Evolutionary conservation across 2,329 filamentous ascomycete species (phyloP).

Genomic region (Apiospora hydei): DNA sequence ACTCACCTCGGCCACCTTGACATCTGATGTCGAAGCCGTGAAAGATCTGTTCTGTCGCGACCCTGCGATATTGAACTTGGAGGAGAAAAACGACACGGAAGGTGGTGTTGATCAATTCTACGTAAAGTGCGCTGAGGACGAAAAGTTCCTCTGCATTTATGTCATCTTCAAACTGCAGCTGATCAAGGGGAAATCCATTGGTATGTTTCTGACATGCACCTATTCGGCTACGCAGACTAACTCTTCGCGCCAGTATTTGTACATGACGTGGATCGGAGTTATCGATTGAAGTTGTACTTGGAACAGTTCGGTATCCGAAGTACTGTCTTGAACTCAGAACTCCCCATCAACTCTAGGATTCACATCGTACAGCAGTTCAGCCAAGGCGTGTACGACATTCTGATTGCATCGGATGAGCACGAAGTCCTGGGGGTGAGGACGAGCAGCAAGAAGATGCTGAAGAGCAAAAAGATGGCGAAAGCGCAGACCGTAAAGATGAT

Average conservation of each 20-base stretch:
- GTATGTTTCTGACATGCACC: background rate
- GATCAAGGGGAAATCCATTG: constrained; percentile 78
- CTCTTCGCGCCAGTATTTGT: constrained; percentile 77
- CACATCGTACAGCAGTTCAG: constrained; percentile 99
- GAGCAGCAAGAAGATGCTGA: constrained; percentile 45
- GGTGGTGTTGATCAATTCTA: constrained; percentile 85
- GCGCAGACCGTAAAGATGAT: constrained; percentile 40
- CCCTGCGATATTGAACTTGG: constrained; percentile 80
- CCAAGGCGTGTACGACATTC: constrained; percentile 94
- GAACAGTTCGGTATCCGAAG: constrained; percentile 97
- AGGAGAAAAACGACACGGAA: constrained; percentile 80
- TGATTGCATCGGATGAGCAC: constrained; percentile 93
- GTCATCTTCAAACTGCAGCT: constrained; percentile 95
- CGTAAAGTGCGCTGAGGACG: constrained; percentile 77
- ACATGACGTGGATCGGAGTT: constrained; percentile 64
- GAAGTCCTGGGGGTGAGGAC: constrained; percentile 70
- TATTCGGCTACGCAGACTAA: background rate
- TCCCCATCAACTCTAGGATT: constrained; percentile 90
- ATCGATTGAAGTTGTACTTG: constrained; percentile 91
- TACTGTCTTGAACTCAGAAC: constrained; percentile 91
- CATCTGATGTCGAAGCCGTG: constrained; percentile 83
- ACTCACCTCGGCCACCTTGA: constrained; percentile 92
- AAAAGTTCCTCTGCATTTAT: constrained; percentile 93
- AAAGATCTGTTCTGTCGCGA: constrained; percentile 86
- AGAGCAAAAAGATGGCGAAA: constrained; percentile 52